These are phyloP conservation scores for Fagus crenata DNA, from an alignment of 306 rosid species.

Conservation along the genomic window DNA sequence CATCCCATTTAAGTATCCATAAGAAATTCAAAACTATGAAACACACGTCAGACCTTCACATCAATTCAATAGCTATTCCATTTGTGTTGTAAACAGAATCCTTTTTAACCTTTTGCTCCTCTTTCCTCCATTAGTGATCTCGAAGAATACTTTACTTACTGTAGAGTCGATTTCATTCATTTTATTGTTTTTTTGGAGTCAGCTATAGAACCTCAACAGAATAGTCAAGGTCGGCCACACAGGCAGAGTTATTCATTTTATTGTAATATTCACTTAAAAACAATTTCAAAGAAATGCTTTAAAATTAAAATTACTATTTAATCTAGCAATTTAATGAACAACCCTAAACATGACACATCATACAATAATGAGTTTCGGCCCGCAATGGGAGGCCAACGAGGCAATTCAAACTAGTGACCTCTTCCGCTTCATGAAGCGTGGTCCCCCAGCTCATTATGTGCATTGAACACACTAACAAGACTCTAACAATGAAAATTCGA, in stretches of 20 bases:
- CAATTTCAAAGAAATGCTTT: background rate
- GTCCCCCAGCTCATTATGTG: background rate
- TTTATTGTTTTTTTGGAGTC: too few relatives aligned
- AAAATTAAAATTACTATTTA: background rate
- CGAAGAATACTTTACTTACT: background rate
- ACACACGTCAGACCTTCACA: background rate
- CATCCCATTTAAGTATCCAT: background rate
- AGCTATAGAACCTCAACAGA: too few relatives aligned
- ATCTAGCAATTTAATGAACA: background rate
- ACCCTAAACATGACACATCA: background rate
- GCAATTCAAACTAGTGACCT: too few relatives aligned
- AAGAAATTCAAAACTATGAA: background rate
- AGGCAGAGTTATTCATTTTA: background rate
- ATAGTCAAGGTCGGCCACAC: too few relatives aligned
- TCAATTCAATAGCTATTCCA: background rate
- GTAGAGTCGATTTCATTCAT: background rate
- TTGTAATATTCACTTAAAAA: background rate
- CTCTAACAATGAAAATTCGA: conserved; percentile 6
- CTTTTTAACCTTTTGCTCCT: background rate
- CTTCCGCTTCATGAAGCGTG: too few relatives aligned
- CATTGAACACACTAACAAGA: background rate
- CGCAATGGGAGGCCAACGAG: too few relatives aligned
- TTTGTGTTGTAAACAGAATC: background rate
- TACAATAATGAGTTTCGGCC: background rate
- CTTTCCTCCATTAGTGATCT: background rate